phyloP scores from a whole-genome alignment of 1,139 yeast genomes.

The Hansenula lynferdii region DNA sequence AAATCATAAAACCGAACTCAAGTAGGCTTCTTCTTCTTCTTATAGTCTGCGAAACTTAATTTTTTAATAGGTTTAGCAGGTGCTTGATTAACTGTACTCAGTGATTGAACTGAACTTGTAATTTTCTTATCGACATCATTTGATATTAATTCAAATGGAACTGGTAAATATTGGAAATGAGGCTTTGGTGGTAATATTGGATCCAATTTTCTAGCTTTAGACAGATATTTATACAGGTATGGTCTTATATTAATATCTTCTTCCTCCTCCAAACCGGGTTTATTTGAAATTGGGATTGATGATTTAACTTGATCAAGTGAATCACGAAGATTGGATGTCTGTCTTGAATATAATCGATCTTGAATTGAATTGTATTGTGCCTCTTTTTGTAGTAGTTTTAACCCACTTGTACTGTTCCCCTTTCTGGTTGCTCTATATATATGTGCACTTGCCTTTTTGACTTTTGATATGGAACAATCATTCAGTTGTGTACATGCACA shows the following conservation, averaged over 20 bases:
- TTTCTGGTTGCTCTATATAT: conserved; percentile 55
- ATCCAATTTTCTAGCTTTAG: conserved; percentile 8
- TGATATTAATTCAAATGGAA: conserved; percentile 22
- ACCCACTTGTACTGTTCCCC: conserved; percentile 29
- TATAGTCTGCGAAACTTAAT: conserved; percentile 79
- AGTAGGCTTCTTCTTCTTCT: conserved; percentile 52
- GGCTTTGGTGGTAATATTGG: neutral
- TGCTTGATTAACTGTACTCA: neutral
- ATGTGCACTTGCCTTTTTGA: conserved; percentile 55
- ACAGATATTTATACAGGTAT: conserved; percentile 14
- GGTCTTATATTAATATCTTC: conserved; percentile 15
- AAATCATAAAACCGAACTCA: neutral
- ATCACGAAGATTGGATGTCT: conserved; percentile 11
- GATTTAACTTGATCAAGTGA: conserved; percentile 9
- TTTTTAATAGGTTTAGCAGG: conserved; percentile 40
- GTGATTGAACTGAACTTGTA: too few species aligned
- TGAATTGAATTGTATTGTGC: conserved; percentile 29
- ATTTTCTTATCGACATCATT: conserved; percentile 1
- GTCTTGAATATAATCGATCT: conserved; percentile 23
- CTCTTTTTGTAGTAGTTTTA: conserved; percentile 25
- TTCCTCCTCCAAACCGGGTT: conserved; percentile 5
- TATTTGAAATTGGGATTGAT: conserved; percentile 7
- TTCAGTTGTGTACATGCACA: conserved; percentile 55
- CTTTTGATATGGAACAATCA: conserved; percentile 54
- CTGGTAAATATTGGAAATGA: conserved; percentile 21